phyloP scores from a whole-genome alignment of 2,329 filamentous ascomycete species.

The Fusarium sp. region DNA sequence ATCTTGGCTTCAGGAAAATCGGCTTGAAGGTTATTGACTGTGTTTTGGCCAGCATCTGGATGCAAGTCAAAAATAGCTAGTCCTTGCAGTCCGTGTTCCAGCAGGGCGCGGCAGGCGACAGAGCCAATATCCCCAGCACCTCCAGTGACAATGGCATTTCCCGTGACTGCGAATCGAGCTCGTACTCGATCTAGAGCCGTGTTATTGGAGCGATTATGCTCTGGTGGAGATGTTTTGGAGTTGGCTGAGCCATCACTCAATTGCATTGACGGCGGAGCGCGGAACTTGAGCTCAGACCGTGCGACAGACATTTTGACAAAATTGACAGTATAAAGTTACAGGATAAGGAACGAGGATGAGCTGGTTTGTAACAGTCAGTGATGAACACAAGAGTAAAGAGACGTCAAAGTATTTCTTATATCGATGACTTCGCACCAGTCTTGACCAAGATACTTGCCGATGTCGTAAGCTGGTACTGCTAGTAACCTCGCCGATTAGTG shows the following conservation, averaged over 20 bases:
- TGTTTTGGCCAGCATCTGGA: neutral
- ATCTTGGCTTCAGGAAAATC: constrained; percentile 10
- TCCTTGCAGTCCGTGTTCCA: constrained; percentile 14
- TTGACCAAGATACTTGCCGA: neutral
- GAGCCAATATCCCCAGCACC: constrained; percentile 20
- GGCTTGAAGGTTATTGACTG: neutral
- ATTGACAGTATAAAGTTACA: neutral
- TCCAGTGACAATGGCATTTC: constrained; percentile 18
- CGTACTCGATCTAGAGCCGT: neutral
- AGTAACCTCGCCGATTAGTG: constrained; percentile 4
- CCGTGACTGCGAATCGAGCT: neutral
- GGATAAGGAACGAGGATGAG: too few species aligned
- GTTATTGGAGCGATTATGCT: fast-evolving
- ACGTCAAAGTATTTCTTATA: neutral
- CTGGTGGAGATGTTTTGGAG: neutral
- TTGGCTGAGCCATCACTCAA: constrained; percentile 13
- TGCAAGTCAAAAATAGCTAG: constrained; percentile 20
- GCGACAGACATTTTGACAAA: constrained; percentile 4
- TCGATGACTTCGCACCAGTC: neutral
- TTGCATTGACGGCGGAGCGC: constrained; percentile 18
- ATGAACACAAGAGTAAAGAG: neutral
- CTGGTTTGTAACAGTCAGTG: too few species aligned
- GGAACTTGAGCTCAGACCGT: constrained; percentile 17
- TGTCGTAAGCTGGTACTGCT: neutral
- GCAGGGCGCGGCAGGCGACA: constrained; percentile 4